Conservation (phyloP, 73 alveolate species). For the Paramecium sexaurelia region DNA sequence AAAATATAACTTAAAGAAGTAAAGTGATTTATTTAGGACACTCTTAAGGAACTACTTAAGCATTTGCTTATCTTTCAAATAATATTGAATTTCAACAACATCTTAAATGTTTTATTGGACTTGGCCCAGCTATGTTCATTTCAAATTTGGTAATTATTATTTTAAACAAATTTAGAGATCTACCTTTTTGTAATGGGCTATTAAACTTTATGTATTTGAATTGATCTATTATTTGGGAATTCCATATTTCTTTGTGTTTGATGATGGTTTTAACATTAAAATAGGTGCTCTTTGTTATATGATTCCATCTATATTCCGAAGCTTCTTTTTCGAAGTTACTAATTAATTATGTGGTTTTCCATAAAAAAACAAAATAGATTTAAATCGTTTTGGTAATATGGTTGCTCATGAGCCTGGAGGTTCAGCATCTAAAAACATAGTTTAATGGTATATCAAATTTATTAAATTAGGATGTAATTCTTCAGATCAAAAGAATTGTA, state of each 20-base stretch:
- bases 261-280: conserved; percentile 47
- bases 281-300: conserved; percentile 64
- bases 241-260: conserved; percentile 55
- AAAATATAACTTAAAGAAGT: background rate
- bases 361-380: conserved; percentile 71
- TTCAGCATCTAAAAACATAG: background rate
- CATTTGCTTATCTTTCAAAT: conserved; percentile 45
- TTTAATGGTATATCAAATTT: conserved; percentile 60
- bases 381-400: conserved; percentile 72
- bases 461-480: conserved; percentile 80
- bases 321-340: conserved; percentile 72
- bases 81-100: background rate
- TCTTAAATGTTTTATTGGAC: conserved; percentile 42
- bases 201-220: background rate
- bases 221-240: conserved; percentile 30
- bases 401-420: conserved; percentile 74
- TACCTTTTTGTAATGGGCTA: background rate
- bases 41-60: conserved; percentile 33
- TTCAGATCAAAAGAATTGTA: conserved; percentile 73
- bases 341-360: conserved; percentile 70
- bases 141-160: background rate
- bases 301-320: conserved; percentile 30
- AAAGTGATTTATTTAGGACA: conserved; percentile 44
- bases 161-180: background rate
- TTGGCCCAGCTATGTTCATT: conserved; percentile 53